Evolutionary conservation across 1,139 yeast species (phyloP), one percentile per base, ranked within the genome.

Genomic region (Debaryomyces subglobosus): DNA sequence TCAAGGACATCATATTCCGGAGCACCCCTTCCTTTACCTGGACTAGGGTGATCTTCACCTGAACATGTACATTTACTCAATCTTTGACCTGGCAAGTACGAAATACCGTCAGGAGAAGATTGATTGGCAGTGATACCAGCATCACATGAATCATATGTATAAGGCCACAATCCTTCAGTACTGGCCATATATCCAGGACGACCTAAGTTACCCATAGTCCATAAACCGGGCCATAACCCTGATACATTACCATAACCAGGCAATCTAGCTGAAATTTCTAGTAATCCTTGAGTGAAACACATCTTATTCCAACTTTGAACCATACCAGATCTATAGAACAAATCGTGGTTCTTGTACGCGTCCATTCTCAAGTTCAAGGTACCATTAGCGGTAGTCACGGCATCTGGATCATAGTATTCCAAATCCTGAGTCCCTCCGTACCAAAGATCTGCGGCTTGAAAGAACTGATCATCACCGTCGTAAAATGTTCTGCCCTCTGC

Each of bases 111-210:
- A 1, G 86, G 76, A 0, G 90, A 79, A 12, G 91, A 84, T 68
- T 89, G 96, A 63, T 89, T 89, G n/a, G 96, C 86, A 8, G 96
- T 88, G 52, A 89, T 89, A 53, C 96, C 96, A 5, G 89, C 89
- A 72, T 89, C 96, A 71, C 96, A 89, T 16, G 80, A 68, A 37
- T 84, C 82, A 63, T 89, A 89, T n/a, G 90, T 76, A 61, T 89
- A 89, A 2, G 96, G 96, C 96, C 96, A 89, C n/a, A 87, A 85
- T 39, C 96, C 96, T 40, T 88, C 94, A 3, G 96, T 81, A 8
- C 89, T 68, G 3, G 92, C 91, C 62, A 82, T 64, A 63, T 79
- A 89, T 10, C 96, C 96, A 0, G 96, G 90, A 57, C 96, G 78
- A 27, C 88, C 96, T 50, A 89, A 71, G 59, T 89, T 89, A 43